Evolutionary conservation across 148 eudicot genomes (phyloP), one percentile per base, ranked within the genome.

Genomic region (Rhododendron henanense): DNA sequence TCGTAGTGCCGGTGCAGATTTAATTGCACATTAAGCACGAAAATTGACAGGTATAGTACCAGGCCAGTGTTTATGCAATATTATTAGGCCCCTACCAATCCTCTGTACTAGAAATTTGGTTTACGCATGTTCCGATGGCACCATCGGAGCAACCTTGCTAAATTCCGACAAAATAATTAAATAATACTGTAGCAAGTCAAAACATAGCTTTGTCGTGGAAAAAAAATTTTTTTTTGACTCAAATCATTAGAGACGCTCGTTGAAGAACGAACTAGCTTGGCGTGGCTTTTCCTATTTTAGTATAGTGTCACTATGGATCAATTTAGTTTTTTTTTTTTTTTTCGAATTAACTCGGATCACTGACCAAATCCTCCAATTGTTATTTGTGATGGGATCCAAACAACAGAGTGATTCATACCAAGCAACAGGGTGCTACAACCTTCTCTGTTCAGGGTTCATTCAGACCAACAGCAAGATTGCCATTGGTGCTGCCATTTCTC

Each of bases 401-500:
- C 94, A 95, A 74, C 96, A 97, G 99, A 94, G 98, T 84, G 99
- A 97, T 81, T 89, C 99, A 8, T 97, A 97, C 83, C 97, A 97
- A 89, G 96, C 98, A 50, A 95, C 98, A 1, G 98, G 99, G 80
- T 97, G 99, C 82, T 97, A 97, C 94, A 97, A 97, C 87, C 94
- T 97, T 9, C 50, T 95, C n/a, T 97, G 99, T 41, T 86, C 98
- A 6, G 99, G 99, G 45, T 97, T 97, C 81, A 87, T 97, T 10
- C 99, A 97, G 74, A 95, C 96, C 25, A 95, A 97, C 81, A 95
- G 94, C 51, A 85, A 94, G 35, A 97, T 97, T 61, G 98, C 99
- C 57, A 94, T 95, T n/a, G 98, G 99, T 48, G 99, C 98, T 80
- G 98, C 99, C 84, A 97, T 97, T 87, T 93, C 98, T 81, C 99